A percentile compares a stretch with the other conserved stretches of the same genome.
Evolutionary conservation across 192 early-diverging fungal genomes (phyloP).

Genomic region (Umbelopsis sp.): DNA sequence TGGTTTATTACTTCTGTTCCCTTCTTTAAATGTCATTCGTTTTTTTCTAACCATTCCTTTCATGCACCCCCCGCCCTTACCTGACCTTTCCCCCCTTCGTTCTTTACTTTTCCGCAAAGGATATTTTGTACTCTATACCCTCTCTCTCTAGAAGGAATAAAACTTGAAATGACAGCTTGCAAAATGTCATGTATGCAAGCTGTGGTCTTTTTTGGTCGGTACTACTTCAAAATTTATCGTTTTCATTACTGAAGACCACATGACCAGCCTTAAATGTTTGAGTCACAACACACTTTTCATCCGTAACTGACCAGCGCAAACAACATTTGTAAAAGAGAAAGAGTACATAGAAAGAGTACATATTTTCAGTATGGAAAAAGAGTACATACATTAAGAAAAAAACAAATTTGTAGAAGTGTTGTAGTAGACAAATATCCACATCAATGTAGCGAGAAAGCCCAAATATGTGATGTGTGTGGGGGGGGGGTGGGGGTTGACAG

Average conservation of each 20-base stretch:
- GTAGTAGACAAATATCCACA: slow-evolving; percentile 14
- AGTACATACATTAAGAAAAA: slow-evolving; percentile 17
- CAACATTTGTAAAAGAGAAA: neutral
- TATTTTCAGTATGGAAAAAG: neutral
- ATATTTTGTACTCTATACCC: slow-evolving; percentile 20
- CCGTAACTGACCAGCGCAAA: too few species aligned
- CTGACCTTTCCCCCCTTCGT: neutral
- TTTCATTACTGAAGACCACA: too few species aligned
- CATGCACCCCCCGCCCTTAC: neutral
- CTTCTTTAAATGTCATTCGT: neutral
- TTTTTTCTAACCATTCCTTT: neutral
- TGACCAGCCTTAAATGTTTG: too few species aligned
- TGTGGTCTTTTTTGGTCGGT: neutral
- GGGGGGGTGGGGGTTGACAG: too few species aligned
- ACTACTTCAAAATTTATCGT: too few species aligned
- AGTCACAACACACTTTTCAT: too few species aligned
- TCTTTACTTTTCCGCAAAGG: neutral
- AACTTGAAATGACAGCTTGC: neutral
- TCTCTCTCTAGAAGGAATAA: slow-evolving; percentile 9
- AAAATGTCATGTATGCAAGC: neutral
- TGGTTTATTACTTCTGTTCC: neutral
- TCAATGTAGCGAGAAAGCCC: neutral
- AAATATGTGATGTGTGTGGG: too few species aligned
- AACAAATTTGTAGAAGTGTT: neutral
- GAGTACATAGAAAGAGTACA: neutral